Evolutionary conservation across 2,329 filamentous ascomycete species (phyloP).

Genomic region (Graphiopsis chlorocephala): DNA sequence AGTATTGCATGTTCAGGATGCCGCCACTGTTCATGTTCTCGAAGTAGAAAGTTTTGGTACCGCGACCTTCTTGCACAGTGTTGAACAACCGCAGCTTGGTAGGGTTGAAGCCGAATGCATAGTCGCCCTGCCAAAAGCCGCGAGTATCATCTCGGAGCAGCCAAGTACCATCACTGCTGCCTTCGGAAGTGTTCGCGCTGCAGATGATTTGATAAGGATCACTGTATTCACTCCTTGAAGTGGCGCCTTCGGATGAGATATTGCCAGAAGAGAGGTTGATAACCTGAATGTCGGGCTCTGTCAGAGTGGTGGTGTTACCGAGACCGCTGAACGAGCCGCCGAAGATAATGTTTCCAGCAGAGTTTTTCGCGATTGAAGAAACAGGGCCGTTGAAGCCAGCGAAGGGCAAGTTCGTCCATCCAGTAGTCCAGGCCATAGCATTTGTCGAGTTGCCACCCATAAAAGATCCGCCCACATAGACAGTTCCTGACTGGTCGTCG

Average conservation of each 20-base stretch:
- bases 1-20: slow-evolving; percentile 94
- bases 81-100: slow-evolving; percentile 88
- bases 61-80: slow-evolving; percentile 76
- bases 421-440: slow-evolving; percentile 76
- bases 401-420: slow-evolving; percentile 82
- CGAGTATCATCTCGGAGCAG: slow-evolving; percentile 70
- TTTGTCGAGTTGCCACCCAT: slow-evolving; percentile 78
- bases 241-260: slow-evolving; percentile 65
- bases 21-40: slow-evolving; percentile 81
- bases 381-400: slow-evolving; percentile 93
- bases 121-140: slow-evolving; percentile 80
- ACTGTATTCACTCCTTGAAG: slow-evolving; percentile 61
- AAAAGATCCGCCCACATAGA: slow-evolving; percentile 90
- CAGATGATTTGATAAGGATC: slow-evolving; percentile 82
- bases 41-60: slow-evolving; percentile 80
- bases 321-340: slow-evolving; percentile 86
- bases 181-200: slow-evolving; percentile 61
- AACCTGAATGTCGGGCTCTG: slow-evolving; percentile 67
- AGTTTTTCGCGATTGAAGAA: slow-evolving; percentile 74
- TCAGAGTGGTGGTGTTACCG: slow-evolving; percentile 71
- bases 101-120: slow-evolving; percentile 80
- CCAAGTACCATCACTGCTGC: slow-evolving; percentile 77
- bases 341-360: slow-evolving; percentile 84
- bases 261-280: slow-evolving; percentile 81
- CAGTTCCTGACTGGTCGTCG: slow-evolving; percentile 70